Conservation (phyloP, 2,329 filamentous ascomycete species). For the Cladosporium halotolerans region DNA sequence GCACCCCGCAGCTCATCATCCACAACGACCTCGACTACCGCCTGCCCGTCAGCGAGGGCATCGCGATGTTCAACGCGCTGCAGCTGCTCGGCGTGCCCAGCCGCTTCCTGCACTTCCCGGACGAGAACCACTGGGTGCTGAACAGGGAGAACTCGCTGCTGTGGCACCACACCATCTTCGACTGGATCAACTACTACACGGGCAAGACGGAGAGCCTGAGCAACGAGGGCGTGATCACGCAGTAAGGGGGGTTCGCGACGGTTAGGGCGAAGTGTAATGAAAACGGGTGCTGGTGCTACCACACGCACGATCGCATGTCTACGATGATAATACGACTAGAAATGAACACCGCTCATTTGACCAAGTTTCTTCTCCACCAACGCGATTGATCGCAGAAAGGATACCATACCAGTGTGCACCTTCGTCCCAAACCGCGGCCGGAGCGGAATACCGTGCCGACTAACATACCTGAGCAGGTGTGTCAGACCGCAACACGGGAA, state of each 20-base stretch:
- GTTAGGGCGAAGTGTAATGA: too few relatives aligned
- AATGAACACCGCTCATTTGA: too few relatives aligned
- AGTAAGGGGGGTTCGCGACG: background rate
- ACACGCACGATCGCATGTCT: too few relatives aligned
- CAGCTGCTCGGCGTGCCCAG: constrained; percentile 18
- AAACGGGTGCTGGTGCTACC: too few relatives aligned
- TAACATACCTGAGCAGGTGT: too few relatives aligned
- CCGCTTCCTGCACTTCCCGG: constrained; percentile 18
- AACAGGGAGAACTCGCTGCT: constrained; percentile 19
- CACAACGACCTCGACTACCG: constrained; percentile 21
- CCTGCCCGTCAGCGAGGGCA: constrained; percentile 19
- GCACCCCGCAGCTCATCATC: constrained; percentile 20
- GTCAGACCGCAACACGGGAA: too few relatives aligned
- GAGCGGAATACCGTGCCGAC: too few relatives aligned
- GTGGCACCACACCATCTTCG: constrained; percentile 52
- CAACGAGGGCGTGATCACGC: constrained; percentile 5
- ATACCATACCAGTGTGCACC: too few relatives aligned
- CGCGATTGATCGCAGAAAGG: too few relatives aligned
- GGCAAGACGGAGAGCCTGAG: constrained; percentile 27
- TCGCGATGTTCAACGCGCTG: constrained; percentile 21
- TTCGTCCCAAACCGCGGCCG: too few relatives aligned
- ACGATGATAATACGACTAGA: too few relatives aligned
- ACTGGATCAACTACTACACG: constrained; percentile 62
- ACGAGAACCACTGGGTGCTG: constrained; percentile 20
- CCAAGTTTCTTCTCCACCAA: too few relatives aligned